Conservation (phyloP, 2,329 filamentous ascomycete genomes). For the Scytalidium lignicola region DNA sequence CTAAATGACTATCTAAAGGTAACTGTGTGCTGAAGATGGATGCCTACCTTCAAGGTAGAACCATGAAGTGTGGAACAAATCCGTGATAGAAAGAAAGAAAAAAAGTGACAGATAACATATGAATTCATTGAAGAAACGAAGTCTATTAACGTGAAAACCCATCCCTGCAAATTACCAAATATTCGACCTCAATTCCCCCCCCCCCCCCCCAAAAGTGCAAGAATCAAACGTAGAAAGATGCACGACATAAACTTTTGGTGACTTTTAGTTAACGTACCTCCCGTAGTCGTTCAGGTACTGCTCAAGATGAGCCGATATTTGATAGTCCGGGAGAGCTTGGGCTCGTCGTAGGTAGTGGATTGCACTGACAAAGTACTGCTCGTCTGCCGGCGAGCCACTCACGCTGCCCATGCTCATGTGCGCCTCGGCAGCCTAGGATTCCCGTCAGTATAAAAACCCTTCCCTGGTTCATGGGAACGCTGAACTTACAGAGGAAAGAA, state of each 20-base stretch:
- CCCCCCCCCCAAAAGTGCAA: background rate
- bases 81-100: too few species aligned
- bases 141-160: too few species aligned
- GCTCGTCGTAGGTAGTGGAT: constrained; percentile 40
- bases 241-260: background rate
- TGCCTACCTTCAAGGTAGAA: background rate
- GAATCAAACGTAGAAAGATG: background rate
- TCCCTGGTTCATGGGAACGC: background rate
- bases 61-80: background rate
- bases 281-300: constrained; percentile 44
- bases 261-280: constrained; percentile 22
- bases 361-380: constrained; percentile 40
- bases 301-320: constrained; percentile 38
- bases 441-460: background rate
- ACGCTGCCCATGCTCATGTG: constrained; percentile 48
- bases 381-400: constrained; percentile 36
- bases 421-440: constrained; percentile 41
- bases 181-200: too few species aligned
- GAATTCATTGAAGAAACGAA: background rate
- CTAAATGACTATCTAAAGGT: background rate
- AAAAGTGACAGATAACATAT: too few species aligned
- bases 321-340: constrained; percentile 34
- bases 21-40: background rate
- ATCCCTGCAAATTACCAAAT: too few species aligned
- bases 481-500: constrained; percentile 39